Conservation (phyloP, 2,329 filamentous ascomycete genomes). For the Penicillium verrucosum region DNA sequence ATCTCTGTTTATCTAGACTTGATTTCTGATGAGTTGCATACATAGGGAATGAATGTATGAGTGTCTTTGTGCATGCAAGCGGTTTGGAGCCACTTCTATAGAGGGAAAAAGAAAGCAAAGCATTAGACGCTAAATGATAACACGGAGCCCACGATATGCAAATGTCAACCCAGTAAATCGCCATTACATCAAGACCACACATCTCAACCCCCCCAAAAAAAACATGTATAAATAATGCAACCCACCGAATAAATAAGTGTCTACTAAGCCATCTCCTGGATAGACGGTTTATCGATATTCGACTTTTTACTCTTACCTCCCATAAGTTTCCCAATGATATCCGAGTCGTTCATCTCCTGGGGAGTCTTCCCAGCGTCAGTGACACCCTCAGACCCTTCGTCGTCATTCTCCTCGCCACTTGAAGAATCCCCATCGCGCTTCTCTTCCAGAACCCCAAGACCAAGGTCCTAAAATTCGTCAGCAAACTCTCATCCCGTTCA, state of each 20-base stretch:
- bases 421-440: constrained; percentile 26
- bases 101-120: neutral
- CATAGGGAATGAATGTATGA: constrained; percentile 6
- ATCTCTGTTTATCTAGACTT: constrained; percentile 14
- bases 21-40: constrained; percentile 17
- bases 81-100: neutral
- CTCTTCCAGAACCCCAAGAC: constrained; percentile 46
- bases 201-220: neutral
- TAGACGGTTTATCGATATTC: constrained; percentile 33
- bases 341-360: constrained; percentile 20
- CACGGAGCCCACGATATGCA: neutral
- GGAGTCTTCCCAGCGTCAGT: constrained; percentile 12
- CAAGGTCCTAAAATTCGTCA: constrained; percentile 36
- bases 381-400: constrained; percentile 8
- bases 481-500: neutral
- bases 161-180: constrained; percentile 1
- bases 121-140: neutral
- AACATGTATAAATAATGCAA: neutral
- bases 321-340: constrained; percentile 39
- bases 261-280: constrained; percentile 36
- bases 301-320: constrained; percentile 33
- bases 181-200: neutral
- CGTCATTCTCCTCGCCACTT: constrained; percentile 19
- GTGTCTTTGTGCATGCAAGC: neutral
- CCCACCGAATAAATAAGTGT: neutral